Base-by-base conservation (phyloP, 768 basidiomycete genomes). In the Gloeostereum incarnatum region DNA sequence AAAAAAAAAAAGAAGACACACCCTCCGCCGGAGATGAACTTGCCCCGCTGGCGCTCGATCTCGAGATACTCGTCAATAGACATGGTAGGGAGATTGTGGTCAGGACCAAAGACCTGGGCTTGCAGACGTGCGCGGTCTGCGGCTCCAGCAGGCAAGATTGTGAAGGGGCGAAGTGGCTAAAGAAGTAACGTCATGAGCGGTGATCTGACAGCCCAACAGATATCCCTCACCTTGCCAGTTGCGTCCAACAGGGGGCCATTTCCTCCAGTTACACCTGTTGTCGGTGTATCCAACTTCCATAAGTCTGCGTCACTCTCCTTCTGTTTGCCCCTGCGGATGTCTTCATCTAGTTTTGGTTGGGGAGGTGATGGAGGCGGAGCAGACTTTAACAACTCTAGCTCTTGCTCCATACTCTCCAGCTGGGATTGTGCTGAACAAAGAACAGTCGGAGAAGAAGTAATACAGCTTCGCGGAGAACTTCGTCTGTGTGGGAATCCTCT, bases 41-140 rank as follows among this genome's bases (percentile, higher is more conserved):
- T 92, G 1, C 94, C 94, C 40, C 85, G 65, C 51, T 78, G 69
- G 34, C 67, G 66, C 52, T 99, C 94, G 40, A 89, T 77, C 52
- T 86, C 77, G 22, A 99, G 70, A 53, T 93, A 97, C 58, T 98
- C 87, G 49, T 98, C 94, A 41, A 98, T 75, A 1, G 86, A 74
- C 96, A 99, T 97, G 0, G 90, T 92, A 4, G 96, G 96, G 22
- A 98, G 62, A 30, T 81, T 75, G 51, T 96, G 78, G 8, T 74
- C 75, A 10, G 88, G 75, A 11, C 80, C 74, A 60, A 97, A 98
- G 3, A 98, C 92, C 50, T 86, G 77, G 2, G 72, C 60, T 52
- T 81, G 81, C 5, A 96, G 53, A 18, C 78, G 72, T 29, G 79
- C 68, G 41, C 93, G 78, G 48, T 93, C 73, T 14, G 68, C 56